phyloP scores from a whole-genome alignment of 306 rosid species.

The Rubus parviflorus region DNA sequence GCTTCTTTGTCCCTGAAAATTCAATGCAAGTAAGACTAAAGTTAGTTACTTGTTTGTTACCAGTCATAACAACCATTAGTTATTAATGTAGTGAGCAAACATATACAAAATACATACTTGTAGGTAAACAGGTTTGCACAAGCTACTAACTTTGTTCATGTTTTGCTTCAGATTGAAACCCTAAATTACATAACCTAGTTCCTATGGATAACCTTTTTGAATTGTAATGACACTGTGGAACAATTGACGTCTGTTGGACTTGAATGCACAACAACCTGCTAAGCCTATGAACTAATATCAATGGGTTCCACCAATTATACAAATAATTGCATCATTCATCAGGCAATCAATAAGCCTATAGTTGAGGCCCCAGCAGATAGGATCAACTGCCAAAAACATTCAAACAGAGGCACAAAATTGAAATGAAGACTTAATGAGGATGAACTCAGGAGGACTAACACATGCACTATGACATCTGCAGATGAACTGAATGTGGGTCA shows the following conservation, averaged over 20 bases:
- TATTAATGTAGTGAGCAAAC: not conserved
- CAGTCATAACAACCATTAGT: not conserved
- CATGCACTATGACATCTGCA: conserved; percentile 9
- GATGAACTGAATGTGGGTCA: conserved; percentile 8
- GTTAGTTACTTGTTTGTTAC: not conserved
- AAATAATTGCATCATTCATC: not conserved
- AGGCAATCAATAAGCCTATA: conserved; percentile 12
- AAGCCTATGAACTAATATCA: not conserved
- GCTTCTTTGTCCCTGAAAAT: conserved; percentile 75
- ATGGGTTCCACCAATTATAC: conserved; percentile 19
- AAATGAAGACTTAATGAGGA: conserved; percentile 9
- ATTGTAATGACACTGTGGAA: not conserved
- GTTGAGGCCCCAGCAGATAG: conserved; percentile 8
- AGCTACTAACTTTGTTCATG: not conserved
- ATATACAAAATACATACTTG: not conserved
- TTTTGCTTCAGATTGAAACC: not conserved
- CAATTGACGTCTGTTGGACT: conserved; percentile 5
- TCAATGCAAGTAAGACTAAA: conserved; percentile 11
- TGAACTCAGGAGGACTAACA: conserved; percentile 35
- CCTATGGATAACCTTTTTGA: not conserved
- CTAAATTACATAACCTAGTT: not conserved
- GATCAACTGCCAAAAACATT: conserved; percentile 28
- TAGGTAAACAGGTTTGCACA: too few species aligned
- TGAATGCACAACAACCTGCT: conserved; percentile 10
- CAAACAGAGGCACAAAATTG: conserved; percentile 16